phyloP scores from a whole-genome alignment of 225 moss, liverwort and hornwort genomes.

The Polytrichum formosum region DNA sequence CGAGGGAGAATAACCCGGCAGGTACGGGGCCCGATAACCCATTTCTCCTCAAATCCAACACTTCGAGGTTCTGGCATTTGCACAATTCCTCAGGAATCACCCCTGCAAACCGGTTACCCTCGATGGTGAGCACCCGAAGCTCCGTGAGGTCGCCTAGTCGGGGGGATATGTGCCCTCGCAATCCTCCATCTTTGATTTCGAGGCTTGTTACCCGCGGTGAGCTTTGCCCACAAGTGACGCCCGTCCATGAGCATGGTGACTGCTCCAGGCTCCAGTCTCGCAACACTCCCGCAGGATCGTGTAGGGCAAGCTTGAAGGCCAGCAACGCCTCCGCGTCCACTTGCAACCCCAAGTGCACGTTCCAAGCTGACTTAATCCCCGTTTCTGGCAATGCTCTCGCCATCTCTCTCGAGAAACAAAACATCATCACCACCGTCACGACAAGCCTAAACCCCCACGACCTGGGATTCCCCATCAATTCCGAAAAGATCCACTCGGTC shows the following conservation, averaged over 20 bases:
- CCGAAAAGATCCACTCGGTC: too few relatives aligned
- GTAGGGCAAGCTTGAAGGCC: conserved; percentile 26
- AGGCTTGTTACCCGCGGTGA: conserved; percentile 52
- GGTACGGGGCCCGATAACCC: conserved; percentile 36
- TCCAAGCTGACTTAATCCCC: too few relatives aligned
- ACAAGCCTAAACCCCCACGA: too few relatives aligned
- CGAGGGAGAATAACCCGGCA: conserved; percentile 36
- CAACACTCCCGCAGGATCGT: conserved; percentile 33
- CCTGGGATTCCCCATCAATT: too few relatives aligned
- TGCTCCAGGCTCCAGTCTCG: conserved; percentile 24
- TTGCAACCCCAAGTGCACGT: conserved; percentile 4
- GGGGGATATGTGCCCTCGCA: conserved; percentile 42
- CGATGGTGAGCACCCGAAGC: conserved; percentile 40
- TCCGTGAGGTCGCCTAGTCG: conserved; percentile 52
- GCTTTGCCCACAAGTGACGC: conserved; percentile 46
- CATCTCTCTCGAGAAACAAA: too few relatives aligned
- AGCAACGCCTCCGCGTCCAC: conserved; percentile 48
- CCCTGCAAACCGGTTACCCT: conserved; percentile 56
- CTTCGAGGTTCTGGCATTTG: conserved; percentile 35
- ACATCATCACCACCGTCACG: too few relatives aligned
- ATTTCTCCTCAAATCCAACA: conserved; percentile 54
- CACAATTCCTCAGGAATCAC: conserved; percentile 35
- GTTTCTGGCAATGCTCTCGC: too few relatives aligned
- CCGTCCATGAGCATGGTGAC: conserved; percentile 57
- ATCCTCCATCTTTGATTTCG: conserved; percentile 37